Evolutionary conservation across 768 basidiomycete species (phyloP).

Genomic region (Leccinellum luteum): DNA sequence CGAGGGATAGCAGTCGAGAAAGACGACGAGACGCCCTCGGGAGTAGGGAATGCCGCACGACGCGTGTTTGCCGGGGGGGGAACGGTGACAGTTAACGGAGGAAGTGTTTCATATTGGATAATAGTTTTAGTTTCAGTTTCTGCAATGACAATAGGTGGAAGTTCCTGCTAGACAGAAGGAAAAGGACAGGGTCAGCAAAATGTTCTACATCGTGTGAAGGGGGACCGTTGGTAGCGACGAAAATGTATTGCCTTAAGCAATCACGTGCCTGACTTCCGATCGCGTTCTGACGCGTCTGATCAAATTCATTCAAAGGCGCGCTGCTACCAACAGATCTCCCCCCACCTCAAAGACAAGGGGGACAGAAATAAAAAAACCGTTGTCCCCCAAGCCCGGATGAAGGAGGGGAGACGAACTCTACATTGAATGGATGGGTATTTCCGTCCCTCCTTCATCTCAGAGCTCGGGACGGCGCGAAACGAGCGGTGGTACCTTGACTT

Average conservation of each 20-base stretch:
- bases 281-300: conserved; percentile 32
- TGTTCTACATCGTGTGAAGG: conserved; percentile 26
- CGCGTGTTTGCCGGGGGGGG: conserved; percentile 80
- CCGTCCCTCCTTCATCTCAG: conserved; percentile 86
- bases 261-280: conserved; percentile 22
- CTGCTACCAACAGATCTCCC: conserved; percentile 36
- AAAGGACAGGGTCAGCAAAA: conserved; percentile 35
- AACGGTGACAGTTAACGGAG: conserved; percentile 63
- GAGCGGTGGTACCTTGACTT: conserved; percentile 89
- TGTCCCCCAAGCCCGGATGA: conserved; percentile 91
- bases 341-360: conserved; percentile 60
- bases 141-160: conserved; percentile 39
- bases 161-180: conserved; percentile 36
- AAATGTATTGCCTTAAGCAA: conserved; percentile 39
- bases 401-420: conserved; percentile 81
- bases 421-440: conserved; percentile 36
- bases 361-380: conserved; percentile 61
- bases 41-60: conserved; percentile 68
- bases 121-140: conserved; percentile 66
- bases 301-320: conserved; percentile 21
- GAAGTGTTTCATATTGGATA: conserved; percentile 46
- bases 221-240: conserved; percentile 36
- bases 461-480: conserved; percentile 84
- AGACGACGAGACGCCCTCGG: conserved; percentile 57
- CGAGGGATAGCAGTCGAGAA: conserved; percentile 63